Evolutionary conservation across 352 stramenopile genomes (phyloP).

Genomic region (Phytophthora parvispora): DNA sequence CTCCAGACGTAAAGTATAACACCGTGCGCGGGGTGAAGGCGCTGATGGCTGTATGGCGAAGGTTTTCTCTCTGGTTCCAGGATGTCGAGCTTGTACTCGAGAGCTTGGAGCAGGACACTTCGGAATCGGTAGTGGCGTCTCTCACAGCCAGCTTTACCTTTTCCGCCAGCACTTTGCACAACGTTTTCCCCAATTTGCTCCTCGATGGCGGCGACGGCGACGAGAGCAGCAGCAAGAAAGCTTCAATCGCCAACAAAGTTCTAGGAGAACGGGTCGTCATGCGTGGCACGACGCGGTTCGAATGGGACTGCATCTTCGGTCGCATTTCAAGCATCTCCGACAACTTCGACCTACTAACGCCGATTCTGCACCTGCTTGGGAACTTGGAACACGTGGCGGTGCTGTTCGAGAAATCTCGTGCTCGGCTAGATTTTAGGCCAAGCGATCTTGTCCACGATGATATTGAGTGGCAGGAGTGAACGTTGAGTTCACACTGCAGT

Average conservation of each 20-base stretch:
- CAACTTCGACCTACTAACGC: not conserved
- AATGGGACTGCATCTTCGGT: not conserved
- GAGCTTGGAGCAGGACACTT: not conserved
- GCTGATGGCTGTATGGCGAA: not conserved
- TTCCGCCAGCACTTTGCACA: not conserved
- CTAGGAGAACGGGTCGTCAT: not conserved
- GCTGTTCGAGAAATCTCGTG: not conserved
- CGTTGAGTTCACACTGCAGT: too few species aligned
- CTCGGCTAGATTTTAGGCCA: not conserved
- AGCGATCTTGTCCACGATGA: not conserved
- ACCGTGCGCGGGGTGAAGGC: not conserved
- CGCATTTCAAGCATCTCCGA: not conserved
- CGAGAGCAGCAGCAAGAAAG: too few species aligned
- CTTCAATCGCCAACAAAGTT: not conserved
- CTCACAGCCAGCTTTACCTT: not conserved
- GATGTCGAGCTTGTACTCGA: not conserved
- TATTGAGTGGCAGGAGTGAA: too few species aligned
- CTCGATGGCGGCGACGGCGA: too few species aligned
- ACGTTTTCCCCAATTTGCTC: not conserved
- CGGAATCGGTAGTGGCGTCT: not conserved
- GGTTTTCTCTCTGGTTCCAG: not conserved
- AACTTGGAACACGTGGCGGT: not conserved
- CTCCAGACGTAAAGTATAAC: not conserved
- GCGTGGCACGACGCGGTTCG: not conserved
- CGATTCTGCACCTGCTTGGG: not conserved